phyloP scores from a whole-genome alignment of 306 rosid species.

The Vigna angularis region DNA sequence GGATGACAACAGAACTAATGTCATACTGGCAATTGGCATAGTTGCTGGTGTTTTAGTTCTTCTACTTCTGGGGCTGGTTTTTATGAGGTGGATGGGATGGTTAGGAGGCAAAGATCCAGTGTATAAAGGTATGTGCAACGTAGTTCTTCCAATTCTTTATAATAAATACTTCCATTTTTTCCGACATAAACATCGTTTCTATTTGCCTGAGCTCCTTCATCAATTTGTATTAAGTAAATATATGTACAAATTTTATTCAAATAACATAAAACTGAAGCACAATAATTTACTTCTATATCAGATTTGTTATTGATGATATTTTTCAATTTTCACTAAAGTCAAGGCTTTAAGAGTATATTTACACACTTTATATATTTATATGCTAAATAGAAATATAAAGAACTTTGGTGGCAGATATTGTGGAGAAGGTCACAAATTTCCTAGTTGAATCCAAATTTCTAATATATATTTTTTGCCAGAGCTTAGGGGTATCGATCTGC shows the following conservation, averaged over 20 bases:
- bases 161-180: constrained; percentile 2
- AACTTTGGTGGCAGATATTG: neutral
- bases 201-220: constrained; percentile 12
- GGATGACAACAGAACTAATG: constrained; percentile 37
- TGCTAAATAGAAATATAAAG: constrained; percentile 4
- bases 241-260: neutral
- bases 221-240: constrained; percentile 9
- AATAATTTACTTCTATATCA: constrained; percentile 5
- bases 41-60: constrained; percentile 51
- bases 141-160: constrained; percentile 13
- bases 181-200: neutral
- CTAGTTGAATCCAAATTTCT: constrained; percentile 33
- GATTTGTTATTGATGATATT: constrained; percentile 10
- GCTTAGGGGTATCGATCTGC: constrained; percentile 81
- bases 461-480: constrained; percentile 48
- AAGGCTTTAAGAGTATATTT: constrained; percentile 21
- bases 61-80: constrained; percentile 52
- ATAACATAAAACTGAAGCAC: constrained; percentile 1
- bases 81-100: constrained; percentile 71
- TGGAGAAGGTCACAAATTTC: constrained; percentile 21
- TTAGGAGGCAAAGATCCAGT: constrained; percentile 66
- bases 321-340: neutral
- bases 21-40: constrained; percentile 45
- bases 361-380: neutral
- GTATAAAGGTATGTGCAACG: constrained; percentile 67